Base-by-base conservation (phyloP, 768 basidiomycete species). In the Melanogaster broomeanus region DNA sequence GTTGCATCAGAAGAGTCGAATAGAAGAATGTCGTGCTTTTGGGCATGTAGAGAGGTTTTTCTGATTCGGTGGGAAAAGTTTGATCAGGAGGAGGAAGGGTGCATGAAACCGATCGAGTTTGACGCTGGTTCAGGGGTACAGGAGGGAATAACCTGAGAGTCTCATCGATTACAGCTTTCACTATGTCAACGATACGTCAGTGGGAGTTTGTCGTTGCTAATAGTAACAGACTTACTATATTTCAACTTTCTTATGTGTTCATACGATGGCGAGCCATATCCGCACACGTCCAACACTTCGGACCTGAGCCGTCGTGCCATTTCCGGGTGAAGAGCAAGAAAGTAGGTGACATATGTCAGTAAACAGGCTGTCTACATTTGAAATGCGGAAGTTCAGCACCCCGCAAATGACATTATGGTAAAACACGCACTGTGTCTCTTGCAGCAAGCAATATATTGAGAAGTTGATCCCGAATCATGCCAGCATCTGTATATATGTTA, bases 101-200 rank as follows among this genome's bases (percentile, higher is more conserved):
- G 57, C 79, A 80, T 13, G 80, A 65, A 3, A 67, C 60, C 1
- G 71, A 59, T 39, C 85, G 78, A 35, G 74, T 76, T 68, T 86
- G 83, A 28, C 87, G 78, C 35, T 82, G 72, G 60, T 90, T 90
- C 37, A 88, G 68, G 7, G 89, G 88, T 0, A 92, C 86, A 7
- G 90, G 87, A 4, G 89, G 89, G 70, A 85, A 93, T 2, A 93
- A 70, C 16, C 90, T 77, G 21, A 93, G 74, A 0, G 84, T 84
- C 61, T 93, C 90, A 54, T 91, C 87, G 37, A 92, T 80, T 33
- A 90, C 86, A 11, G 88, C 88, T 52, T 83, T 80, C 74, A 88
- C 87, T 82, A 62, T 49, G 42, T 51, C 48, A 16, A 22, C 9
- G 35, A 46, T 9, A 31, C n/a, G 46, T 57, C 7, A 62, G 53